Percentiles rank a stretch among this genome's conserved stretches.
phyloP scores from a whole-genome alignment of 257 asterid species.

The Craterostigma plantagineum region DNA sequence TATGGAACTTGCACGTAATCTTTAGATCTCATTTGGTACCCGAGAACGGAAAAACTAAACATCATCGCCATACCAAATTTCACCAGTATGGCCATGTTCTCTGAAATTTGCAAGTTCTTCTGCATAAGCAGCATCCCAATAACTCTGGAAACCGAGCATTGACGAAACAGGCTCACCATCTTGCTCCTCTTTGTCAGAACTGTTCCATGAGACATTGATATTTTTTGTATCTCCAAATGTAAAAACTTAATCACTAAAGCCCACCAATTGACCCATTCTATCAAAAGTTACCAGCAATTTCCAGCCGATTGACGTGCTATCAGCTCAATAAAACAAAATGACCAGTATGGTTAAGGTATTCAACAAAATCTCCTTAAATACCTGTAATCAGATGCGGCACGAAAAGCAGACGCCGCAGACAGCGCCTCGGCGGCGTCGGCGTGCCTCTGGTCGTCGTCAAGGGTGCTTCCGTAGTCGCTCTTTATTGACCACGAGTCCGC shows the following conservation, averaged over 20 bases:
- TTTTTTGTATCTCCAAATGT: background rate
- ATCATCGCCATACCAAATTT: conserved; percentile 67
- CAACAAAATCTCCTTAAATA: conserved; percentile 4
- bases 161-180: conserved; percentile 66
- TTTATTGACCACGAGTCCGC: conserved; percentile 98
- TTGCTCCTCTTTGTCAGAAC: conserved; percentile 93
- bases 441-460: conserved; percentile 96
- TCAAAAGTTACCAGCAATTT: no score
- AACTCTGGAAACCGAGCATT: conserved; percentile 89
- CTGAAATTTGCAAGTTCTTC: conserved; percentile 76
- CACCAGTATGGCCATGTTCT: conserved; percentile 92
- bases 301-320: background rate
- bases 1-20: background rate
- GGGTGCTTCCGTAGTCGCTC: conserved; percentile 98
- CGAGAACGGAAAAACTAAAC: background rate
- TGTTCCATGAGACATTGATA: conserved; percentile 8
- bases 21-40: background rate
- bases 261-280: no score
- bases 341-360: background rate
- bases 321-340: background rate
- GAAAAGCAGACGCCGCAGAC: conserved; percentile 39
- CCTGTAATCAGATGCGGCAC: conserved; percentile 90
- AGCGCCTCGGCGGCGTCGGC: conserved; percentile 97
- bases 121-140: conserved; percentile 89
- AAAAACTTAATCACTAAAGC: no score